These are phyloP conservation scores for Aspergillus neotritici DNA, from an alignment of 2,329 filamentous ascomycete species.

Conservation along the genomic window DNA sequence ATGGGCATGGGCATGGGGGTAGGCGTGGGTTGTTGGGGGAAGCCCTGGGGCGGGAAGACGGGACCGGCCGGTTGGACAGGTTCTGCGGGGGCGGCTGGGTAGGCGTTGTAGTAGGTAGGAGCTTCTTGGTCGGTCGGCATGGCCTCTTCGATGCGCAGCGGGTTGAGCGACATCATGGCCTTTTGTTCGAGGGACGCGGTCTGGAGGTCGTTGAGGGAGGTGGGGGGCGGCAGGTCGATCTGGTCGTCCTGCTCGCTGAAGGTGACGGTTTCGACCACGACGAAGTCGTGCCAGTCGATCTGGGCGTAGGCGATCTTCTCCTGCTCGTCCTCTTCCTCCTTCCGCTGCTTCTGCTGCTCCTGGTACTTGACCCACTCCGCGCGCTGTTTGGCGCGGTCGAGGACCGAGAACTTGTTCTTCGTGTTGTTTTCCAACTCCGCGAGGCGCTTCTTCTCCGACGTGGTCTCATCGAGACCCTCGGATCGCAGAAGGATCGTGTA, in stretches of 20 bases:
- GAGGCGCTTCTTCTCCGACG: conserved; percentile 66
- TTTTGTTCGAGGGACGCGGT: conserved; percentile 93
- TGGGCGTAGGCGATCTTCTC: conserved; percentile 72
- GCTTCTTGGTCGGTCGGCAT: conserved; percentile 70
- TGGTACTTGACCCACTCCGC: conserved; percentile 83
- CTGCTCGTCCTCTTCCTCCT: conserved; percentile 79
- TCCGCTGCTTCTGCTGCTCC: conserved; percentile 77
- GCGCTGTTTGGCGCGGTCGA: conserved; percentile 75
- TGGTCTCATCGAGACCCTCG: conserved; percentile 62
- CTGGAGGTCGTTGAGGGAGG: conserved; percentile 83
- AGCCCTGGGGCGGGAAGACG: conserved; percentile 28
- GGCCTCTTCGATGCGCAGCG: conserved; percentile 86
- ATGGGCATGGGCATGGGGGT: conserved; percentile 7
- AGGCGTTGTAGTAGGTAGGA: conserved; percentile 49
- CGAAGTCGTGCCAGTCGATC: conserved; percentile 97
- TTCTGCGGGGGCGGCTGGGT: conserved; percentile 38
- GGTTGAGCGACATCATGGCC: conserved; percentile 78
- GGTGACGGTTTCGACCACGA: conserved; percentile 87
- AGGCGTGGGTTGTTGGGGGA: conserved; percentile 29
- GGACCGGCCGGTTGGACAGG: conserved; percentile 19
- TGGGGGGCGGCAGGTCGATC: conserved; percentile 79
- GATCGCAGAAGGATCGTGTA: conserved; percentile 74
- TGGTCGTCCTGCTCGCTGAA: conserved; percentile 88
- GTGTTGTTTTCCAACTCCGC: conserved; percentile 68
- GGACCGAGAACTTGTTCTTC: conserved; percentile 70